A percentile compares a stretch with the other conserved stretches of the same genome.
These are phyloP conservation scores for Salicornia ramosissima DNA, from an alignment of 148 eudicot genomes.

Conservation along the genomic window DNA sequence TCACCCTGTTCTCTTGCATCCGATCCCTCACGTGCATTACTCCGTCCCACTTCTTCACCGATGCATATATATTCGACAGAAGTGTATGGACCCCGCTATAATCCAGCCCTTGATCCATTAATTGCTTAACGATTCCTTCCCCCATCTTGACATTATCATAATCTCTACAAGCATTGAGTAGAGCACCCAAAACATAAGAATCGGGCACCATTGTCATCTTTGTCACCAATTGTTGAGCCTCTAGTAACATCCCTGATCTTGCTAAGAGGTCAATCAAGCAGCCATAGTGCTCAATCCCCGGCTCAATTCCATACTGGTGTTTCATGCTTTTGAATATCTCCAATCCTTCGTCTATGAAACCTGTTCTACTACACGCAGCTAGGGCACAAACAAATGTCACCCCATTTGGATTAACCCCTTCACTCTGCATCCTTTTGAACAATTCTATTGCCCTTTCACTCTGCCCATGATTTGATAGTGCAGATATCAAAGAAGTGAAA, in stretches of 20 bases:
- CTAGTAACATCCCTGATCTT: slow-evolving; percentile 50
- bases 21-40: slow-evolving; percentile 45
- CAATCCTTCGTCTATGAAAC: slow-evolving; percentile 57
- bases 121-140: slow-evolving; percentile 33
- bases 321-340: slow-evolving; percentile 50
- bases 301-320: slow-evolving; percentile 39
- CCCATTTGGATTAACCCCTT: slow-evolving; percentile 46
- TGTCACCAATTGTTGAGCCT: slow-evolving; percentile 42
- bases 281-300: slow-evolving; percentile 55
- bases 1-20: slow-evolving; percentile 48
- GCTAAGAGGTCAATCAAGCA: slow-evolving; percentile 72
- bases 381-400: slow-evolving; percentile 56
- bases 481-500: slow-evolving; percentile 61
- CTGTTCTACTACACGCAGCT: slow-evolving; percentile 53
- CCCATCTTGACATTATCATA: slow-evolving; percentile 45
- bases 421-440: slow-evolving; percentile 44
- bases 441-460: slow-evolving; percentile 42
- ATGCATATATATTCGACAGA: slow-evolving; percentile 67
- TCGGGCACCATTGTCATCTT: slow-evolving; percentile 54
- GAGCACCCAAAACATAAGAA: slow-evolving; percentile 52
- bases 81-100: slow-evolving; percentile 49
- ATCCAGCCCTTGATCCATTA: slow-evolving; percentile 36
- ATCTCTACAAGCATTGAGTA: slow-evolving; percentile 58
- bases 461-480: slow-evolving; percentile 59
- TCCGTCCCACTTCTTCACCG: slow-evolving; percentile 46